Conservation (phyloP, 305 asterid species). For the Nicotiana rustica region DNA sequence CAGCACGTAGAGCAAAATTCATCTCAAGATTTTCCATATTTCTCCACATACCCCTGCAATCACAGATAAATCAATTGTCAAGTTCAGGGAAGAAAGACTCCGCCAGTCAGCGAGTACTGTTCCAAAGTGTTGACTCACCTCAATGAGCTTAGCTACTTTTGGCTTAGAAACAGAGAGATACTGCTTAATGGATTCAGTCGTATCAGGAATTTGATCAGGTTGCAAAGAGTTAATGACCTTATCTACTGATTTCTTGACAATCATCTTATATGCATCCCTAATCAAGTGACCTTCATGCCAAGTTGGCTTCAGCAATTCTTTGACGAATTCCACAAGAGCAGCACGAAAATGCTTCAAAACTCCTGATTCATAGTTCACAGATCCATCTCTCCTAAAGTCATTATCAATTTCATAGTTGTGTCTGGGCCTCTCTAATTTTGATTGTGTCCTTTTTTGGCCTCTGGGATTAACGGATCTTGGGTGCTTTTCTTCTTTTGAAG, state of each 20-base stretch:
- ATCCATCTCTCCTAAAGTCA: conserved; percentile 38
- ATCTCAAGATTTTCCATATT: conserved; percentile 66
- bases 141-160: conserved; percentile 81
- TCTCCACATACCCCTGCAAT: conserved; percentile 82
- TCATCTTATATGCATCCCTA: conserved; percentile 81
- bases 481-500: conserved; percentile 51
- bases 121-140: conserved; percentile 63
- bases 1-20: conserved; percentile 31
- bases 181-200: conserved; percentile 60
- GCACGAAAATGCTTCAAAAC: conserved; percentile 64
- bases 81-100: conserved; percentile 37
- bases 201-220: conserved; percentile 72
- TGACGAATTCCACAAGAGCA: conserved; percentile 76
- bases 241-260: conserved; percentile 78
- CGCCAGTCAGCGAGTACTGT: conserved; percentile 32
- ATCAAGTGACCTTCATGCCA: conserved; percentile 82
- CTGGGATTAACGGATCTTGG: conserved; percentile 47
- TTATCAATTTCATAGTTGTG: conserved; percentile 42
- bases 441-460: conserved; percentile 44
- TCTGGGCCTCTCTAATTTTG: conserved; percentile 49
- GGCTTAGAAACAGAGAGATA: conserved; percentile 65
- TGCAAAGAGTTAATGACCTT: conserved; percentile 74
- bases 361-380: conserved; percentile 56
- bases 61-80: conserved; percentile 42
- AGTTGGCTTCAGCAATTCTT: conserved; percentile 82